Percentiles rank a stretch among this genome's conserved stretches.
phyloP scores from a whole-genome alignment of 352 stramenopile species.

The Globisporangium barbulae region DNA sequence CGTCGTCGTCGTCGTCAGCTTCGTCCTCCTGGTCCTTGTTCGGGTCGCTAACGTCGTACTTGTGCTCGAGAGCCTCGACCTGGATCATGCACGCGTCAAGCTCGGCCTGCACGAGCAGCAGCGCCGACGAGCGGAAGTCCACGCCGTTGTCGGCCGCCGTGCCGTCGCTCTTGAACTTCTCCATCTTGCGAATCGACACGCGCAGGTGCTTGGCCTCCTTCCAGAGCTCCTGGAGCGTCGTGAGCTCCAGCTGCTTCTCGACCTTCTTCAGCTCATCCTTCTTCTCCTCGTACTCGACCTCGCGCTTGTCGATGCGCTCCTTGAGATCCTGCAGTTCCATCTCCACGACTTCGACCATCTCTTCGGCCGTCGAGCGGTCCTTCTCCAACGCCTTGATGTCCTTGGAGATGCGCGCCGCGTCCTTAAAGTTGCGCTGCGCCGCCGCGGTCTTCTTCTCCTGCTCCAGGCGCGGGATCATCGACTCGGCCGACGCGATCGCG shows the following conservation, averaged over 20 bases:
- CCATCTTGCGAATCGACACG: conserved; percentile 56
- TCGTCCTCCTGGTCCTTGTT: conserved; percentile 53
- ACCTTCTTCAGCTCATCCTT: conserved; percentile 71
- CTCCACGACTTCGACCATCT: conserved; percentile 79
- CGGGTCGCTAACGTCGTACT: conserved; percentile 64
- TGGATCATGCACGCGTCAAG: conserved; percentile 66
- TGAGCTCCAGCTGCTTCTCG: conserved; percentile 73
- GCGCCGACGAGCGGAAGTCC: conserved; percentile 61
- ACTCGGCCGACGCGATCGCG: conserved; percentile 73
- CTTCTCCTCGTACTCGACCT: conserved; percentile 70
- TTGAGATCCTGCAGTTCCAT: conserved; percentile 82
- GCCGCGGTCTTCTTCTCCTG: conserved; percentile 78
- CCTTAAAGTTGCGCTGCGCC: conserved; percentile 84
- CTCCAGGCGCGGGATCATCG: conserved; percentile 75
- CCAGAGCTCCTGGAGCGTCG: conserved; percentile 67
- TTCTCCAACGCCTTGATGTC: conserved; percentile 87
- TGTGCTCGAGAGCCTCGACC: conserved; percentile 61
- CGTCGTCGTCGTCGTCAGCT: conserved; percentile 41
- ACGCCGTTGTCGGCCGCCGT: conserved; percentile 49
- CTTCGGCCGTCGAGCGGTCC: conserved; percentile 70
- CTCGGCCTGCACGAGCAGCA: conserved; percentile 74
- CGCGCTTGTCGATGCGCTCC: conserved; percentile 67
- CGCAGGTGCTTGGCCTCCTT: conserved; percentile 68
- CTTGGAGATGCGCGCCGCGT: conserved; percentile 80
- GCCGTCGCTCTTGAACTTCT: conserved; percentile 65